These are phyloP conservation scores for Backusella sp. DNA, from an alignment of 192 early-diverging fungal genomes.

Conservation along the genomic window DNA sequence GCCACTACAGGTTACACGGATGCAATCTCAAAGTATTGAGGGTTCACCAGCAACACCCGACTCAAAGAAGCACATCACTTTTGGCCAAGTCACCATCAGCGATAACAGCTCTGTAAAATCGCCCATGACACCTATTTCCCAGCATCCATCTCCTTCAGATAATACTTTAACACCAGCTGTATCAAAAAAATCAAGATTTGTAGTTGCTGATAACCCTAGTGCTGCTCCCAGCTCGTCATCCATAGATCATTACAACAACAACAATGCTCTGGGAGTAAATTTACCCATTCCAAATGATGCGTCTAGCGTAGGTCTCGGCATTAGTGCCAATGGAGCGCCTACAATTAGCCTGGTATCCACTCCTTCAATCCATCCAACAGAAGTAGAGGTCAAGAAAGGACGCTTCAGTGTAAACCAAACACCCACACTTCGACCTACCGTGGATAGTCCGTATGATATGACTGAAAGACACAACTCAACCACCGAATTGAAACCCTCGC, in stretches of 20 bases:
- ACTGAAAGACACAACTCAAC: background rate
- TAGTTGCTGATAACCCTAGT: slow-evolving; percentile 8
- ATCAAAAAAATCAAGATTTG: slow-evolving; percentile 19
- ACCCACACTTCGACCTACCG: background rate
- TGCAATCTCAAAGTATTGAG: background rate
- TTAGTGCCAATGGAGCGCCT: background rate
- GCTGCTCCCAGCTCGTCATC: background rate
- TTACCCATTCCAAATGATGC: background rate
- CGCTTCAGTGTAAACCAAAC: slow-evolving; percentile 62
- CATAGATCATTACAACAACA: background rate
- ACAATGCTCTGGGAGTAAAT: background rate
- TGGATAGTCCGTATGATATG: background rate
- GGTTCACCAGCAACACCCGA: background rate
- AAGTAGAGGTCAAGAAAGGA: slow-evolving; percentile 47
- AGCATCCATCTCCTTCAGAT: background rate
- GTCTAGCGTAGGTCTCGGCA: background rate
- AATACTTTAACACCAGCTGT: background rate
- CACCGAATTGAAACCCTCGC: background rate
- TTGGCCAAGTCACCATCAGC: slow-evolving; percentile 7
- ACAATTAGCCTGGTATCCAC: background rate
- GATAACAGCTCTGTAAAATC: background rate
- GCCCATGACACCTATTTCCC: background rate
- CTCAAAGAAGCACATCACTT: slow-evolving; percentile 5
- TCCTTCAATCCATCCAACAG: background rate
- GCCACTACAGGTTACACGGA: background rate